Base-by-base conservation (phyloP, 768 basidiomycete genomes). In the Hygrophorus pudorinus region DNA sequence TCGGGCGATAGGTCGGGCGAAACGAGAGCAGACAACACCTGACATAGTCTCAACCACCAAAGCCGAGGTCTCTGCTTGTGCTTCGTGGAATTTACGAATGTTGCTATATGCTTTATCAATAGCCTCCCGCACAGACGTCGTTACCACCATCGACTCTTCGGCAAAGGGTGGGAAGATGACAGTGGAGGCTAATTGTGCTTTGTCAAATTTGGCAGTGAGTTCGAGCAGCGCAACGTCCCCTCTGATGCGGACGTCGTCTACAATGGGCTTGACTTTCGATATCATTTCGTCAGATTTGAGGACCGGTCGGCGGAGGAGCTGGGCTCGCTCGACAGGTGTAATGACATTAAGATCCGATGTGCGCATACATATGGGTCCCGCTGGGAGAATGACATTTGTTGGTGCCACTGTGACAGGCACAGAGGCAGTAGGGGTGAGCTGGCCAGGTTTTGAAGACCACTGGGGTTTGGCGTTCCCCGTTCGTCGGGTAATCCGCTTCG, bases 31-130 rank as follows among this genome's bases (percentile, higher is more conserved):
- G 2, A 89, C 81, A 35, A 99, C 93, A 8, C 96, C 96, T 5
- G 96, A 93, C 89, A 91, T 97, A 9, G 96, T 98, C 64, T 97
- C 91, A 5, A 99, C 90, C 5, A 76, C 69, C 35, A 99, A 71
- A 17, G 77, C 66, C 6, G 46, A 39, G 10, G 18, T 28, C 41
- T 73, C 68, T n/a, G 76, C 66, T 65, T 98, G 93, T 5, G 91
- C 92, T 16, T 74, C 75, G 61, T 96, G 94, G 73, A 97, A 98
- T 55, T 79, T 83, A 62, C 72, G 75, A 58, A 99, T 86, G 60
- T 99, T 99, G 47, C 68, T 69, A 59, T 98, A 99, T 3, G 96
- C 96, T 42, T 71, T 64, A 56, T 96, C 85, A 58, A 98, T 94
- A 17, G 96, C 90, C 35, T 71, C 66, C 52, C 76, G 78, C 41